Base-by-base conservation (phyloP, 2,329 filamentous ascomycete genomes). In the Scolecobasidium constrictum region DNA sequence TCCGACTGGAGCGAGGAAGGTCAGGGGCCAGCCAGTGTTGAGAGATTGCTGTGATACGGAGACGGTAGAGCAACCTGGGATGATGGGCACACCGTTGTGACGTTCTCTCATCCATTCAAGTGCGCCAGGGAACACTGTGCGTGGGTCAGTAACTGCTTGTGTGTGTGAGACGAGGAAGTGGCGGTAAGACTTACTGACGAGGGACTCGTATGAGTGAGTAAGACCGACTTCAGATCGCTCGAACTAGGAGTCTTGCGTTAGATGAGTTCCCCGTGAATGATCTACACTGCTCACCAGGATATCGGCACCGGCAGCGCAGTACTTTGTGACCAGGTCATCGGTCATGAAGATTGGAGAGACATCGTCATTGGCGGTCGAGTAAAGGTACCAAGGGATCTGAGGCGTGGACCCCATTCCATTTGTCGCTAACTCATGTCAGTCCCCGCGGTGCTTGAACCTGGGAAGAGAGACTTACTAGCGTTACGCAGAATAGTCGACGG, bases 61-160 rank as follows among this genome's bases (percentile, higher is more conserved):
- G 13, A 34, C 22, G 12, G 20, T 19, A 17, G 20, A 19, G 40
- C 40, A 42, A 12, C 40, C 40, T 6, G 26, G 40, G 17, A 16
- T 35, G 7, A 35, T 17, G 5, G 40, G 40, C 17, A 9, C 2
- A n/a, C 37, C 15, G 4, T 31, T 28, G 21, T 44, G 42, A 12
- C 36, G 21, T 11, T 44, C 42, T 19, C 33, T 20, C 22, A 44
- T 16, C 36, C 37, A 44, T n/a, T 17, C 37, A 22, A 44, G 34
- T 9, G 42, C 42, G 12, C 42, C 42, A 35, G 42, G 42, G n/a
- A 43, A 22, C 6, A 7, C 34, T 36, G 34, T 18, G 9, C 7
- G 18, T 31, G 26, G 18, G 34, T 36, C 34, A 36, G 34, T 36
- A 36, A n/a, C n/a, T n/a, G n/a, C n/a, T n/a, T n/a, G n/a, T n/a